A percentile compares a stretch with the other conserved stretches of the same genome.
phyloP scores from a whole-genome alignment of 2,329 filamentous ascomycete species.

The Botrytis aclada region DNA sequence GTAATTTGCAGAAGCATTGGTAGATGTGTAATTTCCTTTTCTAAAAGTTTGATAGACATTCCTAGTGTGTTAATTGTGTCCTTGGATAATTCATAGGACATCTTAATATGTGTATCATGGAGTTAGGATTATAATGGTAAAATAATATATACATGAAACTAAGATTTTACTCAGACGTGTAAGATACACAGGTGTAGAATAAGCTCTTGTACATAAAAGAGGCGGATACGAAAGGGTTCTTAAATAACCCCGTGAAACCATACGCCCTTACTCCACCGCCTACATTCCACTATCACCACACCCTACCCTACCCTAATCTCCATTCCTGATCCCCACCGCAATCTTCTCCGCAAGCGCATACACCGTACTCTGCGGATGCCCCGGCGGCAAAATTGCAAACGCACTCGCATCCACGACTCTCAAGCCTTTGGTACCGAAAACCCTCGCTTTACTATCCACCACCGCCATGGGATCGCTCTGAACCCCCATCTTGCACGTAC shows the following conservation, averaged over 20 bases:
- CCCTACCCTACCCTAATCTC: background rate
- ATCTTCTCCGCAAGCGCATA: conserved; percentile 47
- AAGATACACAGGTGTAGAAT: background rate
- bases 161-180: background rate
- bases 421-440: conserved; percentile 25
- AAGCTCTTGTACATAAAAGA: background rate
- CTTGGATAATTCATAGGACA: background rate
- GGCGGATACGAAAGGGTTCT: background rate
- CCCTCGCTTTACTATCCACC: conserved; percentile 25
- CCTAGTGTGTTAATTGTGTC: too few species aligned
- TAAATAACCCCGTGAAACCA: background rate
- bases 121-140: background rate
- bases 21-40: background rate
- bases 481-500: conserved; percentile 56
- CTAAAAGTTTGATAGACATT: background rate
- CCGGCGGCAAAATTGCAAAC: conserved; percentile 37
- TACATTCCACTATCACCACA: background rate
- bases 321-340: conserved; percentile 33
- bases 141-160: background rate
- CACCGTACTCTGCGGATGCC: conserved; percentile 42
- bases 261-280: background rate
- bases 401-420: conserved; percentile 29
- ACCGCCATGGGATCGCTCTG: conserved; percentile 39
- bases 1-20: background rate
- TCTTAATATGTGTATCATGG: background rate